Percentiles rank a stretch among this genome's conserved stretches.
Evolutionary conservation across 1,284 basidiomycete species (phyloP).

Genomic region (Trichosporon faecale): DNA sequence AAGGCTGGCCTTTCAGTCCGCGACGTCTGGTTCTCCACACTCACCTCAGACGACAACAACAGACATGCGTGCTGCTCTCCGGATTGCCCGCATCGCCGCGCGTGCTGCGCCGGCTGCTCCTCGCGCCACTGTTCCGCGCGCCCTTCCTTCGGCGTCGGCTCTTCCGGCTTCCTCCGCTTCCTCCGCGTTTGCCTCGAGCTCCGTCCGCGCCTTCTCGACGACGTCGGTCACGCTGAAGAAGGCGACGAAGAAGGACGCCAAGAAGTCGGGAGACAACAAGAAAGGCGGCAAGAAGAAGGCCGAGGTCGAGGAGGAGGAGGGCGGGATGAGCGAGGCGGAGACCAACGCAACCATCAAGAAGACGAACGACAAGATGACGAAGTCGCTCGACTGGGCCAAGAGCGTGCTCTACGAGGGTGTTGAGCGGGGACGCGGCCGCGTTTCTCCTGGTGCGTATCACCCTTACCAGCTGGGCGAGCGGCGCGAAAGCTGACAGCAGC

Average conservation of each 20-base stretch:
- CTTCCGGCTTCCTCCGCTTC: not conserved
- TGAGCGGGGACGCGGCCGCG: conserved; percentile 45
- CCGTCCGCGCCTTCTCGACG: conserved; percentile 29
- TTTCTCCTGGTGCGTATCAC: conserved; percentile 42
- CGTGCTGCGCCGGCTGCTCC: not conserved
- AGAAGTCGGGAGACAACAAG: conserved; percentile 19
- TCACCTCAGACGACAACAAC: not conserved
- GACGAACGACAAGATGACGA: conserved; percentile 28
- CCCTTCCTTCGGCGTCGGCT: not conserved
- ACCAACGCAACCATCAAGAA: not conserved
- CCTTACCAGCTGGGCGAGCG: too few species aligned
- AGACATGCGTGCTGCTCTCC: not conserved
- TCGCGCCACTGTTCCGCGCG: not conserved
- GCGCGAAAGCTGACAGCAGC: conserved; percentile 29
- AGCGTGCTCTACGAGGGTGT: conserved; percentile 47
- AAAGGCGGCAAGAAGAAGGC: conserved; percentile 23
- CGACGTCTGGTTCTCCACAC: not conserved
- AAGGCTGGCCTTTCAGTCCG: not conserved
- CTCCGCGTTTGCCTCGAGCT: not conserved
- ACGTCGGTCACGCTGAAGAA: conserved; percentile 33
- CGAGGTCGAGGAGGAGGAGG: conserved; percentile 20
- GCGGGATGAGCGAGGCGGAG: not conserved
- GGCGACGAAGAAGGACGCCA: conserved; percentile 17
- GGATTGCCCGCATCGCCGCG: not conserved
- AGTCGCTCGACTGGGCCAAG: conserved; percentile 46